phyloP scores from a whole-genome alignment of 129 eudicot genomes.

The Scalesia atractyloides region DNA sequence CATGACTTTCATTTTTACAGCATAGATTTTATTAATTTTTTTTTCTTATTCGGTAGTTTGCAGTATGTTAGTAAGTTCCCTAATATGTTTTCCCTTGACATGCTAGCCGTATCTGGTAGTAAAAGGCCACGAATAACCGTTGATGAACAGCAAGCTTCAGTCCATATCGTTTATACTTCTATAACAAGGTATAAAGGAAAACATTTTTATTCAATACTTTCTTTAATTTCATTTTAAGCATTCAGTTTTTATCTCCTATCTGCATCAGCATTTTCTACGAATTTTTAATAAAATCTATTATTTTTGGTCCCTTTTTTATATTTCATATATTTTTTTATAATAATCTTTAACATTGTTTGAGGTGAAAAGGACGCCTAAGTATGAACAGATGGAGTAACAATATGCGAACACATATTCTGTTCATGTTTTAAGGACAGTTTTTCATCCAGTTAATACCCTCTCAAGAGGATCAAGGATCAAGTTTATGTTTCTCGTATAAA shows the following conservation, averaged over 20 bases:
- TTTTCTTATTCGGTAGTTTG: background rate
- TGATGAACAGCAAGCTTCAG: constrained; percentile 84
- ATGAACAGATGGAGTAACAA: constrained; percentile 21
- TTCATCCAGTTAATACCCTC: constrained; percentile 7
- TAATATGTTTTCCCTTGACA: constrained; percentile 44
- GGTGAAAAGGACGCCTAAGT: constrained; percentile 20
- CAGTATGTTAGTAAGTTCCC: constrained; percentile 21
- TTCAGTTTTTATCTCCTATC: constrained; percentile 8
- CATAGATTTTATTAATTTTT: constrained; percentile 1
- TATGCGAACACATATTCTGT: background rate
- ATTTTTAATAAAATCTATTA: background rate
- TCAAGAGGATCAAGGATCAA: constrained; percentile 2
- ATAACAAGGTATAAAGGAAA: constrained; percentile 64
- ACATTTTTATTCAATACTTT: constrained; percentile 14
- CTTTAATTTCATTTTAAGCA: constrained; percentile 1
- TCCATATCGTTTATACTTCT: constrained; percentile 63
- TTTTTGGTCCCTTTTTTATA: background rate
- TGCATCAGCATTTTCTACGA: background rate
- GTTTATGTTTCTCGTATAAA: constrained; percentile 3
- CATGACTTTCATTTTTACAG: constrained; percentile 1
- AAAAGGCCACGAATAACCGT: constrained; percentile 77
- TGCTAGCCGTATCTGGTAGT: constrained; percentile 61
- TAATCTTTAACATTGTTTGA: background rate
- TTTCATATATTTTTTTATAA: constrained; percentile 5
- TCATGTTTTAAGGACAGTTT: background rate